Percentiles rank a stretch among this genome's conserved stretches.
Conservation (phyloP, 805 yeast genomes). For the Barnettozyma pratensis region DNA sequence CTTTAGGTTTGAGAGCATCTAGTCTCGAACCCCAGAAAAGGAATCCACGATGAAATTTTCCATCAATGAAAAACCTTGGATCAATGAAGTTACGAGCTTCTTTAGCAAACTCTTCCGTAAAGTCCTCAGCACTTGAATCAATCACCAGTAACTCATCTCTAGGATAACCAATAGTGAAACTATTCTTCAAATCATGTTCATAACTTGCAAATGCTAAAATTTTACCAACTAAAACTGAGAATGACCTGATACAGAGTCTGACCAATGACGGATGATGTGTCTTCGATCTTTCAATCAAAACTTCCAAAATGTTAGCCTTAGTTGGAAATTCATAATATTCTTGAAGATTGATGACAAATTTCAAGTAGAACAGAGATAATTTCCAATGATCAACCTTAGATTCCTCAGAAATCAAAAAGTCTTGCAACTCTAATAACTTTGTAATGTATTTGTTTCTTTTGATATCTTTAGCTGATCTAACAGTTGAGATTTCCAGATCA, state of each 20-base stretch:
- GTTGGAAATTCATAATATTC: conserved; percentile 44
- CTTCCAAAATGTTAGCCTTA: conserved; percentile 34
- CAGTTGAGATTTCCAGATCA: conserved; percentile 52
- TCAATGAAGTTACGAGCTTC: conserved; percentile 46
- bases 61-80: conserved; percentile 55
- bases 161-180: conserved; percentile 33
- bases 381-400: conserved; percentile 49
- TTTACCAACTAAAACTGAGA: conserved; percentile 47
- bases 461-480: conserved; percentile 55
- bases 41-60: conserved; percentile 57
- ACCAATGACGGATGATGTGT: conserved; percentile 68
- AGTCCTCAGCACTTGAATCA: conserved; percentile 26
- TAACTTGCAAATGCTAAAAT: conserved; percentile 39
- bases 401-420: conserved; percentile 26
- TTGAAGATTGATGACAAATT: conserved; percentile 48
- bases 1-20: conserved; percentile 38
- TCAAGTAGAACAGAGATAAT: conserved; percentile 41
- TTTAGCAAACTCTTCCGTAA: conserved; percentile 29
- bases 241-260: conserved; percentile 53
- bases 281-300: conserved; percentile 42
- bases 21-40: conserved; percentile 65
- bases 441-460: conserved; percentile 43
- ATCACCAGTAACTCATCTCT: conserved; percentile 35
- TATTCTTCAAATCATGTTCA: conserved; percentile 42
- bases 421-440: conserved; percentile 39